These are phyloP conservation scores for Erigeron canadensis DNA, from an alignment of 129 eudicot species.

Conservation along the genomic window DNA sequence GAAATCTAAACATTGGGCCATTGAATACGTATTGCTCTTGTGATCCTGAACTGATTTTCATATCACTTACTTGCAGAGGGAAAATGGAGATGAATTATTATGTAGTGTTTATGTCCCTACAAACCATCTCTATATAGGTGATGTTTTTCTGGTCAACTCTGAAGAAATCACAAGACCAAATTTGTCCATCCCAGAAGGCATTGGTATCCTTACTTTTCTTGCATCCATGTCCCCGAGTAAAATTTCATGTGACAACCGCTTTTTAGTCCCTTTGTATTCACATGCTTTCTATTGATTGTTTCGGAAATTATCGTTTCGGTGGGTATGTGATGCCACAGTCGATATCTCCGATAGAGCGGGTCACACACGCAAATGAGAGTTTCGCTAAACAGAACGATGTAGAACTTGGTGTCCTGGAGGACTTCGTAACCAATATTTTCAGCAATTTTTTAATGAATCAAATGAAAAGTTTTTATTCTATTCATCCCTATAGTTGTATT, in stretches of 20 bases:
- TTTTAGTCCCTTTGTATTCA: not conserved
- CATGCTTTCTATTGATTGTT: slow-evolving; percentile 6
- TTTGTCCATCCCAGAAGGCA: slow-evolving; percentile 90
- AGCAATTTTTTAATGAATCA: slow-evolving; percentile 17
- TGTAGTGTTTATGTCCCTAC: slow-evolving; percentile 94
- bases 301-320: slow-evolving; percentile 93
- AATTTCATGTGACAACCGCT: not conserved
- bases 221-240: not conserved
- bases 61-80: slow-evolving; percentile 55
- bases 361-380: slow-evolving; percentile 46
- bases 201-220: slow-evolving; percentile 46
- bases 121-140: slow-evolving; percentile 92
- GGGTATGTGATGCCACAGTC: slow-evolving; percentile 92
- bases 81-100: slow-evolving; percentile 82
- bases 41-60: slow-evolving; percentile 17
- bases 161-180: slow-evolving; percentile 84
- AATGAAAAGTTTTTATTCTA: slow-evolving; percentile 24
- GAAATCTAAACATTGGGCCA: not conserved
- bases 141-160: slow-evolving; percentile 80
- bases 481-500: not conserved
- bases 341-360: slow-evolving; percentile 64
- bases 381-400: slow-evolving; percentile 60
- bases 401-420: slow-evolving; percentile 17
- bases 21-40: not conserved
- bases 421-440: slow-evolving; percentile 11